A percentile compares a stretch with the other conserved stretches of the same genome.
These are phyloP conservation scores for Trypanosoma mega DNA, from an alignment of 208 protist species.

Conservation along the genomic window DNA sequence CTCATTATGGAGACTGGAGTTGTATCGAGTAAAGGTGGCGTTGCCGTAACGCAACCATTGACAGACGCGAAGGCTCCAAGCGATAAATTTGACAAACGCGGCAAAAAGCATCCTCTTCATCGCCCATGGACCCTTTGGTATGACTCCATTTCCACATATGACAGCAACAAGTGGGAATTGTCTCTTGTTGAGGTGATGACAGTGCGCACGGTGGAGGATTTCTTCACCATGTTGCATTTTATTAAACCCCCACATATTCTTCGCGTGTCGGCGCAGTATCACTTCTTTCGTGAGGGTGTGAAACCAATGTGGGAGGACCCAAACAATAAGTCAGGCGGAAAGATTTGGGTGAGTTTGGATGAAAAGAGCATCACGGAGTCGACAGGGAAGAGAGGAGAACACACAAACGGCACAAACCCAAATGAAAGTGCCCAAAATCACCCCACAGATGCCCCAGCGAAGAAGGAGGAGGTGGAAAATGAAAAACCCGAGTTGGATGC, in stretches of 20 bases:
- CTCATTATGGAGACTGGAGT: no score
- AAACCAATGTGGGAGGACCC: conserved; percentile 92
- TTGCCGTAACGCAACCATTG: no score
- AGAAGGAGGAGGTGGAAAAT: conserved; percentile 14
- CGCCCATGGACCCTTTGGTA: conserved; percentile 84
- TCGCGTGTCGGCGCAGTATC: conserved; percentile 80
- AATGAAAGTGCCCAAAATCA: not conserved
- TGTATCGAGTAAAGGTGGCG: no score
- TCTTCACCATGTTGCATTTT: conserved; percentile 80
- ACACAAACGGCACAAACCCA: not conserved
- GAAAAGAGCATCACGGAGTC: conserved; percentile 15
- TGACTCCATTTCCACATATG: conserved; percentile 81
- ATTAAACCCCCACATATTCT: conserved; percentile 85
- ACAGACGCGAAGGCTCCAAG: conserved; percentile 10
- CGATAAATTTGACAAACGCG: conserved; percentile 4
- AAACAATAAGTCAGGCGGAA: conserved; percentile 84
- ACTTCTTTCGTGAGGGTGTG: conserved; percentile 89
- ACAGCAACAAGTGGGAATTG: conserved; percentile 73
- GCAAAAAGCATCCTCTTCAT: conserved; percentile 50
- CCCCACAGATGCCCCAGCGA: conserved; percentile 20
- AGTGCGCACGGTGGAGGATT: conserved; percentile 84
- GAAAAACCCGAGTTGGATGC: conserved; percentile 61
- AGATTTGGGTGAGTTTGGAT: conserved; percentile 68
- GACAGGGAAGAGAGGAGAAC: conserved; percentile 10
- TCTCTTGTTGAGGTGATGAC: conserved; percentile 77